These are phyloP conservation scores for Talaromyces sp. DNA, from an alignment of 2,329 filamentous ascomycete species.

Conservation along the genomic window DNA sequence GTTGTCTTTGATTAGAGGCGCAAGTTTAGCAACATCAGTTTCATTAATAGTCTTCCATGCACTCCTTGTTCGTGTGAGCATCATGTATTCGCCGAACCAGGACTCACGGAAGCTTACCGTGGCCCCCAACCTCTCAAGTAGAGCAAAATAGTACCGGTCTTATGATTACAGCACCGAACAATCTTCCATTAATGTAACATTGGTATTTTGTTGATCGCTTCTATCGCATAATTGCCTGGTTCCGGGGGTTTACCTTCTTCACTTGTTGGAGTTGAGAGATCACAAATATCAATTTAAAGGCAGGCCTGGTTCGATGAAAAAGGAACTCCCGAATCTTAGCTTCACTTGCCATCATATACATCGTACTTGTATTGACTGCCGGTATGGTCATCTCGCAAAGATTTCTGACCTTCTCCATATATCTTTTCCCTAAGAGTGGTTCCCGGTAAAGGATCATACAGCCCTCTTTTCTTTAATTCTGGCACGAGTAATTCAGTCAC, in stretches of 20 bases:
- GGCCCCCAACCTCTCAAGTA: not conserved
- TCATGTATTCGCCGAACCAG: no score
- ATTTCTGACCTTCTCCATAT: constrained; percentile 58
- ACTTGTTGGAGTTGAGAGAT: not conserved
- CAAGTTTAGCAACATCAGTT: not conserved
- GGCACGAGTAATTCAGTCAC: constrained; percentile 50
- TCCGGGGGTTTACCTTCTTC: not conserved
- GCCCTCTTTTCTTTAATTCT: constrained; percentile 36
- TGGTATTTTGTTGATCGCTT: not conserved
- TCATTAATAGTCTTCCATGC: not conserved
- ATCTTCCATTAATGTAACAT: not conserved
- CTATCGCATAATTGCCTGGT: not conserved
- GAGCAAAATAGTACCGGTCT: not conserved
- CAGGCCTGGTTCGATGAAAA: not conserved
- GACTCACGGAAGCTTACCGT: not conserved
- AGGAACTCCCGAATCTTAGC: not conserved
- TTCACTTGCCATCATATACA: constrained; percentile 53
- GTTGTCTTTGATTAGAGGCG: not conserved
- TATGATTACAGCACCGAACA: not conserved
- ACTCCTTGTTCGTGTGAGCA: not conserved
- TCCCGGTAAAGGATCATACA: constrained; percentile 27
- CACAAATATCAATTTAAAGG: not conserved
- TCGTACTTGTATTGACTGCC: constrained; percentile 62
- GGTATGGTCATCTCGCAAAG: constrained; percentile 56
- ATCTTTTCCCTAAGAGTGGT: constrained; percentile 60